Base-by-base conservation (phyloP, 495 filamentous ascomycete genomes). In the Barbatosphaeria neglecta region DNA sequence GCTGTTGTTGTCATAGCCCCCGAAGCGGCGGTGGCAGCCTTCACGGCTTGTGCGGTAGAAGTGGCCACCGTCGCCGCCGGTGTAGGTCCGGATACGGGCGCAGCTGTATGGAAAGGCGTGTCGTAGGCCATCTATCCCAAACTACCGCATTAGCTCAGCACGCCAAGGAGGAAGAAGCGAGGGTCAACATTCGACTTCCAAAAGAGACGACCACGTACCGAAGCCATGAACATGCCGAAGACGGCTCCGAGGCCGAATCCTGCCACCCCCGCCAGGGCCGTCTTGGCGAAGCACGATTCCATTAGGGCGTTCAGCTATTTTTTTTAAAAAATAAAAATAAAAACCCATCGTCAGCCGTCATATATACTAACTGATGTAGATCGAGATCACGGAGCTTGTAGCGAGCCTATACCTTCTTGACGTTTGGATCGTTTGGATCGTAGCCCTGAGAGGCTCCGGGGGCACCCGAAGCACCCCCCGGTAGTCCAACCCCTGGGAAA, bases 221-320 rank as follows among this genome's bases (percentile, higher is more conserved):
- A 85, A 45, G 90, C 87, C 87, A 95, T 95, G 65, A 96, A 95
- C 50, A 96, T 69, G 41, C 90, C 90, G 53, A 96, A 95, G n/a
- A 86, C 65, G 53, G 87, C 90, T 44, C 90, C 90, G 35, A 96
- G 79, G 22, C 79, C 90, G 58, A 95, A 95, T 10, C 90, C 90
- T 72, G 87, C 87, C 16, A 75, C 83, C 31, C 89, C 90, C 2
- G 86, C 78, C 41, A 96, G 77, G 45, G 75, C 82, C 11, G 86
- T 86, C 58, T 95, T 95, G 28, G 77, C 75, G 10, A 82, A 83
- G 64, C 90, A 96, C 6, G 83, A 90, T 61, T 96, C 90, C 86
- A 93, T 93, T 31, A 78, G 77, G 17, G 64, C 60, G 73, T 86
- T 75, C 75, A 94, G 84, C 87, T 89, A 49, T n/a, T n/a, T n/a